phyloP scores from a whole-genome alignment of 2,329 filamentous ascomycete genomes.

The Albophoma yamanashiensis region DNA sequence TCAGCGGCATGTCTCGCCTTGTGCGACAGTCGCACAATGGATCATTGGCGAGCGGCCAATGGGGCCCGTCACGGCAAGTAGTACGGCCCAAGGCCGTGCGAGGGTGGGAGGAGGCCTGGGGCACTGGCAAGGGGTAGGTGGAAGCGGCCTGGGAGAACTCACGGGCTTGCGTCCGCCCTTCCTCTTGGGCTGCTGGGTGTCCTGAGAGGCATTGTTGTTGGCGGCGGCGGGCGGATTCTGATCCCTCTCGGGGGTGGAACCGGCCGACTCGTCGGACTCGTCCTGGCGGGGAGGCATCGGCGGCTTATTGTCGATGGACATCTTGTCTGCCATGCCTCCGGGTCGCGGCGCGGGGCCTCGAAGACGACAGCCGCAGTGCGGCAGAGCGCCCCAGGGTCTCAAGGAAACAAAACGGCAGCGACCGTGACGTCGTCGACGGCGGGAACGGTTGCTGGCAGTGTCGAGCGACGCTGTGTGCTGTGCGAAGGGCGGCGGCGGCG shows the following conservation, averaged over 20 bases:
- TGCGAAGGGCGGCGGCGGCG: not conserved
- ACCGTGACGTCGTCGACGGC: conserved; percentile 20
- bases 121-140: not conserved
- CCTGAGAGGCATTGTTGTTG: conserved; percentile 28
- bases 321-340: conserved; percentile 52
- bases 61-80: not conserved
- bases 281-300: conserved; percentile 33
- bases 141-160: conserved; percentile 32
- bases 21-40: conserved; percentile 1
- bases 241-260: conserved; percentile 50
- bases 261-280: conserved; percentile 50
- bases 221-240: conserved; percentile 22
- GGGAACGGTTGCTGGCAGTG: conserved; percentile 10
- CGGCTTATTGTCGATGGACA: conserved; percentile 46
- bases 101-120: not conserved
- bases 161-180: conserved; percentile 98
- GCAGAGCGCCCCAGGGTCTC: conserved; percentile 22
- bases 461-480: not conserved
- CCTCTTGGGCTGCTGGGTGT: conserved; percentile 68
- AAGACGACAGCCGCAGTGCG: conserved; percentile 24
- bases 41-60: not conserved
- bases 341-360: conserved; percentile 22
- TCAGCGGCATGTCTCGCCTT: conserved; percentile 6
- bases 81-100: not conserved
- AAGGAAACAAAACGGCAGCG: conserved; percentile 19